These are phyloP conservation scores for Colletotrichum kahawae DNA, from an alignment of 2,329 filamentous ascomycete genomes.

Conservation along the genomic window DNA sequence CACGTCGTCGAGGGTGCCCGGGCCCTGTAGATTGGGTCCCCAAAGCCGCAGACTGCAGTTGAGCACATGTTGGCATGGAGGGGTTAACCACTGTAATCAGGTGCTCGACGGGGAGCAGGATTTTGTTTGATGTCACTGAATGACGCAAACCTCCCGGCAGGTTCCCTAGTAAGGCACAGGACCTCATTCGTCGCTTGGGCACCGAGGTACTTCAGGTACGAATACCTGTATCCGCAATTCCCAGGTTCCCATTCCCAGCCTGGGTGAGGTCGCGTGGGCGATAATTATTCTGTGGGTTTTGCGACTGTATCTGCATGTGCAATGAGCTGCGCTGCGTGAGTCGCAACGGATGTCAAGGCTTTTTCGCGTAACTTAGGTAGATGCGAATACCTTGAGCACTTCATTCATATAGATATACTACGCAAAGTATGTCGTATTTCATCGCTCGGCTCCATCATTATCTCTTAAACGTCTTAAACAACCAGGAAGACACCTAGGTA, in stretches of 20 bases:
- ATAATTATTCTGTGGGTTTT: neutral
- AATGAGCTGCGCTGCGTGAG: neutral
- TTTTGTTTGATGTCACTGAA: neutral
- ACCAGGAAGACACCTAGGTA: neutral
- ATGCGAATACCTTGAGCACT: neutral
- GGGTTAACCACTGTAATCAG: neutral
- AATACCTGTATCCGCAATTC: neutral
- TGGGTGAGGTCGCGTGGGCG: neutral
- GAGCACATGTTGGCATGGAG: neutral
- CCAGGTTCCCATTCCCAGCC: neutral
- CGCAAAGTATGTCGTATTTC: neutral
- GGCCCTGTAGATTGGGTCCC: neutral
- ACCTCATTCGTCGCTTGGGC: neutral
- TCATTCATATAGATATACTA: neutral
- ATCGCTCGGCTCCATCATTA: neutral
- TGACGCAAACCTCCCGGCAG: neutral
- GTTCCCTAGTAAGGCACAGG: neutral
- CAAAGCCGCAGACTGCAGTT: neutral
- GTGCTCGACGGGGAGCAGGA: neutral
- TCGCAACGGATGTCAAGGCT: neutral
- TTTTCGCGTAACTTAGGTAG: neutral
- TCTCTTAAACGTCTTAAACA: neutral
- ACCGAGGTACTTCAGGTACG: neutral
- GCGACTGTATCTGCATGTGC: neutral
- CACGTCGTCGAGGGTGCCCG: neutral